Base-by-base conservation (phyloP, 352 stramenopile species). In the Phytopythium aichiense region DNA sequence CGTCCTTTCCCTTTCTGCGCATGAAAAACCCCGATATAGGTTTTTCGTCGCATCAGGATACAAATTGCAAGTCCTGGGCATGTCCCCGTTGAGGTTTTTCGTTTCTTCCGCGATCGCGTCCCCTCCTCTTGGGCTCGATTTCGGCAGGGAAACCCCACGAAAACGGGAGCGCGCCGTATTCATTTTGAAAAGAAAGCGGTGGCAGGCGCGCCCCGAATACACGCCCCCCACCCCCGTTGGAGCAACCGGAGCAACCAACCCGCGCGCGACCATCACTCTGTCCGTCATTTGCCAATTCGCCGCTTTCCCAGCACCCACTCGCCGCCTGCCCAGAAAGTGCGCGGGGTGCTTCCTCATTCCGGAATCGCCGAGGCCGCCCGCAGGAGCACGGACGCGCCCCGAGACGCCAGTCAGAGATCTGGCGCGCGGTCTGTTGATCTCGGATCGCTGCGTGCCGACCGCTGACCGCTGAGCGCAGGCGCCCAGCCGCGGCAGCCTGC, bases 181-280 rank as follows among this genome's bases (percentile, higher is more conserved):
- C 73, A 78, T 78, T 81, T 81, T 78, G 65, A 64, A 81, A 81
- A 81, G 69, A 70, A 75, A 75, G 45, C 71, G 43, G 69, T 77
- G 72, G 72, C 65, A 77, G 72, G 69, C 67, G 60, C 57, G 64
- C 54, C 61, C 67, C 64, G 30, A 80, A 77, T 80, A 80, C 60
- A 77, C 61, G 66, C 67, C 11, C 33, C 11, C 33, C 50, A 57
- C 43, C 63, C 48, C 61, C 68, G 51, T 73, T 70, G 60, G 64
- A 67, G 70, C 69, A 65, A 65, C 60, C 51, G 28, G 28, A 31
- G 28, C 28, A 31, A 31, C 28, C 28, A 31, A 4, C 28, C 28
- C 60, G 50, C 15, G 18, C n/a, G 12, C 54, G 74, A 83, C 69
- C 67, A 74, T 69, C 74, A 80, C 70, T 83, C 71, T 52, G 38